Conservation (phyloP, 2,329 filamentous ascomycete species). For the Neofusicoccum cordaticola region DNA sequence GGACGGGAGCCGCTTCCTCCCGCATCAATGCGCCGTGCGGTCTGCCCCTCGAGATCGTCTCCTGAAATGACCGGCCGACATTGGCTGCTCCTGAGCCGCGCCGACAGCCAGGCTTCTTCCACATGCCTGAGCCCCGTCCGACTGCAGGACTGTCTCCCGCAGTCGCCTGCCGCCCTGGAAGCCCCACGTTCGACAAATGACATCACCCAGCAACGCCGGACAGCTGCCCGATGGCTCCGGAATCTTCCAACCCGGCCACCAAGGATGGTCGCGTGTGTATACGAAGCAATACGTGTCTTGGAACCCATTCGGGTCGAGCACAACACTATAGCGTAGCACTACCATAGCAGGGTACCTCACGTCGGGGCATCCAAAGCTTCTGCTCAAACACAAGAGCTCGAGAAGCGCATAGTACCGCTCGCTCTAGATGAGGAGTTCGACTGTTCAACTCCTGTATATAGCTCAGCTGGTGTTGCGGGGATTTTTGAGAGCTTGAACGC, state of each 20-base stretch:
- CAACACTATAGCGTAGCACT: too few species aligned
- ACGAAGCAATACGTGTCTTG: too few species aligned
- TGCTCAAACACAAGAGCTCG: too few species aligned
- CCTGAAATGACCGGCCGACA: not conserved
- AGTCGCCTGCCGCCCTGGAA: not conserved
- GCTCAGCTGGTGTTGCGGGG: too few species aligned
- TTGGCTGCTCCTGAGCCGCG: not conserved
- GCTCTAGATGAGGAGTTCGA: too few species aligned
- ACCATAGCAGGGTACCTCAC: too few species aligned
- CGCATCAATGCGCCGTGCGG: not conserved
- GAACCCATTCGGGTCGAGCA: too few species aligned
- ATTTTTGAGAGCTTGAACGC: too few species aligned
- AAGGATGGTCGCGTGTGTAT: too few species aligned
- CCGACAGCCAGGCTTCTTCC: not conserved
- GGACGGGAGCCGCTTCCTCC: not conserved
- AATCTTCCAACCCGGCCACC: not conserved
- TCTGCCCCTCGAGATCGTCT: not conserved
- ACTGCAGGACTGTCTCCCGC: not conserved
- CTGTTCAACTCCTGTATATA: too few species aligned
- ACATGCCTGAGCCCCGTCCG: not conserved
- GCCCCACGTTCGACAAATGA: slow-evolving; percentile 4
- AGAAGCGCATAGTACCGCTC: too few species aligned
- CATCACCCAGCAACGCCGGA: not conserved
- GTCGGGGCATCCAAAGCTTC: too few species aligned
- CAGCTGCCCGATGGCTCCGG: slow-evolving; percentile 2